A percentile compares a stretch with the other conserved stretches of the same genome.
Conservation (phyloP, 1,139 yeast species). For the Debaryomycetaceae sp. region DNA sequence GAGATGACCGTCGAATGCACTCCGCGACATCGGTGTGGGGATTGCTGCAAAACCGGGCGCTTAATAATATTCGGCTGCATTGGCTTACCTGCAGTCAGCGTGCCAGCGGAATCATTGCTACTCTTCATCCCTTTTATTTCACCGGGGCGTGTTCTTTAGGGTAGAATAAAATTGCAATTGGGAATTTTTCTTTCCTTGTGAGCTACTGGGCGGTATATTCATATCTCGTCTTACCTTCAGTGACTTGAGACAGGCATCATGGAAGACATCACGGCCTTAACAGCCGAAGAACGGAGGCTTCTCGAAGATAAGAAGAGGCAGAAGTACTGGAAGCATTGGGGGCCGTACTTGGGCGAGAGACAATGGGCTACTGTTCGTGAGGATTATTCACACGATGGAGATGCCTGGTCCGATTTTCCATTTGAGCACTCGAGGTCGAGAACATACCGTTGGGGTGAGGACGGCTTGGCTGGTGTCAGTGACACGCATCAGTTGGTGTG, state of each 20-base stretch:
- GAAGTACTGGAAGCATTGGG: constrained; percentile 86
- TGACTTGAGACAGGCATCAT: constrained; percentile 1
- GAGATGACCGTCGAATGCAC: too few species aligned
- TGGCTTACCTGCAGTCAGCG: too few species aligned
- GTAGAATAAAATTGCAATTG: too few species aligned
- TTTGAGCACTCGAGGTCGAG: constrained; percentile 83
- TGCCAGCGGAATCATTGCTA: too few species aligned
- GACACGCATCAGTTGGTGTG: constrained; percentile 82
- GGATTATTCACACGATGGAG: constrained; percentile 83
- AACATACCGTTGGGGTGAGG: constrained; percentile 95
- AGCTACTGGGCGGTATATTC: too few species aligned
- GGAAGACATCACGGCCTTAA: constrained; percentile 14
- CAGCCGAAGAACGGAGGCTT: constrained; percentile 69
- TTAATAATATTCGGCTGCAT: too few species aligned
- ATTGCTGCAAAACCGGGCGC: too few species aligned
- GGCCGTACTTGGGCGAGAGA: constrained; percentile 86
- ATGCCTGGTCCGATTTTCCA: constrained; percentile 90
- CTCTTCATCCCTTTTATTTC: too few species aligned
- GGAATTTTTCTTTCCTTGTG: too few species aligned
- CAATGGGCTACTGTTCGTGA: constrained; percentile 96
- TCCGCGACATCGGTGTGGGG: too few species aligned
- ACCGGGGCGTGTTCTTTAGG: too few species aligned
- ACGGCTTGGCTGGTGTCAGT: constrained; percentile 88
- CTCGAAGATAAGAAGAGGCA: constrained; percentile 51
- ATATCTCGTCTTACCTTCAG: too few species aligned